Base-by-base conservation (phyloP, 208 protist species). In the Herpetomonas samuelpessoai region DNA sequence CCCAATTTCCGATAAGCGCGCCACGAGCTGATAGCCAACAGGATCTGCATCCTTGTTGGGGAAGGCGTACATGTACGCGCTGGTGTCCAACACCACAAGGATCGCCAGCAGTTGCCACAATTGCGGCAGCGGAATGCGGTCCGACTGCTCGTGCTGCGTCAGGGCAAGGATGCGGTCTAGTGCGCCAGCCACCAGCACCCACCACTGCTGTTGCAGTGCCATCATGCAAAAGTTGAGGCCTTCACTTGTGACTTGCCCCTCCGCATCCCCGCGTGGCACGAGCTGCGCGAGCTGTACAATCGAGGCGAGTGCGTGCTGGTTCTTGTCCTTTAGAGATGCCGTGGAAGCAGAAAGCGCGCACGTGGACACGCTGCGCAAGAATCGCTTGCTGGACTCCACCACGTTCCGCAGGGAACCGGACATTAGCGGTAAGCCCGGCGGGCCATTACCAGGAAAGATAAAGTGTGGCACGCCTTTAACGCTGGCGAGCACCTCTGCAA, bases 201-300 rank as follows among this genome's bases (percentile, higher is more conserved):
- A 93, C 81, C 86, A 93, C 75, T 91, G 86, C 68, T 89, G 86
- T 60, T 83, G 81, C 41, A 86, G 58, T n/a, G 86, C 73, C 52
- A 88, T 72, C 90, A 96, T 92, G 62, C 83, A 88, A 66, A 93
- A 96, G 51, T 71, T 68, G 6, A 96, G 35, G 18, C 86, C 90
- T 57, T 84, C 78, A 1, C 77, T 69, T 10, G 86, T 92, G 16
- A 92, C 74, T 10, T 48, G 49, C 47, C 14, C 50, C 44, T 27
- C 28, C 50, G 25, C 51, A 25, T 38, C 65, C 57, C 16, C 22
- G 0, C 50, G 51, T 2, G 78, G 81, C 22, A 90, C 68, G 0
- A 91, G 62, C 7, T 68, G 75, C 16, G 72, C 80, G 39, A 79
- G 78, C 58, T 86, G 69, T 50, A 91, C 59, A 50, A 91, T 63